A percentile compares a stretch with the other conserved stretches of the same genome.
Conservation (phyloP, 164 flowering plant species). For the Liriodendron chinense region DNA sequence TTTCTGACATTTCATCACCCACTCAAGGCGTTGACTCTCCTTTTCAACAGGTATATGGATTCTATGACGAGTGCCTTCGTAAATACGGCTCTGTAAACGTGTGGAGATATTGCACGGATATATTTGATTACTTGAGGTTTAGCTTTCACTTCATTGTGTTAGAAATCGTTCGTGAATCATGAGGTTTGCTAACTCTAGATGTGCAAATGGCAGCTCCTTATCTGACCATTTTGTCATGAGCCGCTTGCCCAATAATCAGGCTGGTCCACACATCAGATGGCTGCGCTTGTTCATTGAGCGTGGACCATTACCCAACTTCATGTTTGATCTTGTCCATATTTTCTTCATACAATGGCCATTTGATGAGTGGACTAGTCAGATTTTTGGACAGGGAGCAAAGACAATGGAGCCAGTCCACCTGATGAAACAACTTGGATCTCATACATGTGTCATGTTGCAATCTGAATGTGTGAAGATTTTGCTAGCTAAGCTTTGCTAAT, state of each 20-base stretch:
- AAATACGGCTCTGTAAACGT: slow-evolving; percentile 99
- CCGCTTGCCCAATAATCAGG: not conserved
- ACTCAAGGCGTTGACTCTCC: slow-evolving; percentile 3
- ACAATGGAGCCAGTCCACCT: not conserved
- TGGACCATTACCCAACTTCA: not conserved
- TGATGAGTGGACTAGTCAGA: too few species aligned
- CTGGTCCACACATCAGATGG: not conserved
- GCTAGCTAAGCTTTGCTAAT: not conserved
- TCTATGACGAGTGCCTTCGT: slow-evolving; percentile 95
- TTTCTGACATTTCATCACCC: not conserved
- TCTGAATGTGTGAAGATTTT: not conserved
- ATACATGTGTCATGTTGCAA: too few species aligned
- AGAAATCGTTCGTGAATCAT: not conserved
- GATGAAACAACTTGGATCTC: not conserved
- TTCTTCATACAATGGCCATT: too few species aligned
- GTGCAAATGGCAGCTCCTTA: not conserved
- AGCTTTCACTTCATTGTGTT: not conserved
- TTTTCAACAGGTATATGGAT: slow-evolving; percentile 86
- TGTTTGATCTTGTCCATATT: not conserved
- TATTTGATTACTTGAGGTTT: slow-evolving; percentile 97
- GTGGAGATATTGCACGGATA: slow-evolving; percentile 99
- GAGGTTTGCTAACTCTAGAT: not conserved
- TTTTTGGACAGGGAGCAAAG: too few species aligned
- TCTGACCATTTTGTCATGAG: not conserved
- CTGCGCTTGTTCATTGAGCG: not conserved